phyloP scores from a whole-genome alignment of 306 rosid species.

The Potentilla sterilis region DNA sequence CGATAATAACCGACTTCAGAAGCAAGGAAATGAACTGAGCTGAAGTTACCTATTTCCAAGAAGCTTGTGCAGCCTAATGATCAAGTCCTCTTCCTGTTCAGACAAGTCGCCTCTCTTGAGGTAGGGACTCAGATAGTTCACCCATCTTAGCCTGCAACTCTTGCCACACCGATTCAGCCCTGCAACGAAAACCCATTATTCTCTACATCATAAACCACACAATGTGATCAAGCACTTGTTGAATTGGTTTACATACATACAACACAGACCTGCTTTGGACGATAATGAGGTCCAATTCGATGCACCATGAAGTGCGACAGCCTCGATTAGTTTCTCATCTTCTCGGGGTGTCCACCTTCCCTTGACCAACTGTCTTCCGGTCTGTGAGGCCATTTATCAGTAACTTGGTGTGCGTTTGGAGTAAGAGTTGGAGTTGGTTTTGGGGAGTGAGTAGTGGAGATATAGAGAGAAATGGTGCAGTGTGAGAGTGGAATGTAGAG shows the following conservation, averaged over 20 bases:
- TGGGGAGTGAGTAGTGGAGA: too few species aligned
- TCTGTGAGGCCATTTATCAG: not conserved
- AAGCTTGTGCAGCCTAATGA: conserved; percentile 35
- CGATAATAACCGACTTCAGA: not conserved
- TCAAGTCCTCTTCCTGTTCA: conserved; percentile 39
- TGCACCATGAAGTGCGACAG: not conserved
- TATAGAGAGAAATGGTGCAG: not conserved
- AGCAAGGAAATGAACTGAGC: not conserved
- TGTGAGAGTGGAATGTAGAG: not conserved
- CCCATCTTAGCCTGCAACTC: conserved; percentile 41
- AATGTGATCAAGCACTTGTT: not conserved
- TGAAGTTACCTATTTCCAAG: conserved; percentile 33
- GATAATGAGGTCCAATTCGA: not conserved
- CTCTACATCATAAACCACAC: not conserved
- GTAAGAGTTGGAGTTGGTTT: not conserved
- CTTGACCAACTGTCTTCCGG: not conserved
- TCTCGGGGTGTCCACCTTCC: not conserved
- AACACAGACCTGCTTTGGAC: not conserved
- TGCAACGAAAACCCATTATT: not conserved
- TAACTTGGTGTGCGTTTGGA: not conserved
- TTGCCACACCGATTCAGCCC: conserved; percentile 27
- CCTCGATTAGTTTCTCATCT: not conserved
- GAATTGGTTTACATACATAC: too few species aligned
- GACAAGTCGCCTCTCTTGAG: conserved; percentile 28
- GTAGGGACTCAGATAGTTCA: conserved; percentile 36